A percentile compares a stretch with the other conserved stretches of the same genome.
These are phyloP conservation scores for Phytophthora sp. DNA, from an alignment of 352 stramenopile species.

Conservation along the genomic window DNA sequence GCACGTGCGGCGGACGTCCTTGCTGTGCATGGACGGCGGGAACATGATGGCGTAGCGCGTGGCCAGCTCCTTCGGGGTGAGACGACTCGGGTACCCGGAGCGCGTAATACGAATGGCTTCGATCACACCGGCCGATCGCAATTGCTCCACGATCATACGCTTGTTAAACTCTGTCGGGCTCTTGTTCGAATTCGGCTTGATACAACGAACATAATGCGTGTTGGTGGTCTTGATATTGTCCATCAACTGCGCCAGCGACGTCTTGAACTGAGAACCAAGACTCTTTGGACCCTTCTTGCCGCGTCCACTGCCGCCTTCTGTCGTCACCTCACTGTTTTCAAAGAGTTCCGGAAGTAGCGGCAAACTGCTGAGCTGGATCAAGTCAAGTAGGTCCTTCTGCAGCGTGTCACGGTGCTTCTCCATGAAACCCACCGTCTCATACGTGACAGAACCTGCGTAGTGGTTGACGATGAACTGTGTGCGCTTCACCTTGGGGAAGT, in stretches of 20 bases:
- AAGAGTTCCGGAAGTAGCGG: conserved; percentile 78
- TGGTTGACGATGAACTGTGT: conserved; percentile 96
- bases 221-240: conserved; percentile 88
- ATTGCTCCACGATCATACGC: conserved; percentile 91
- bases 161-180: conserved; percentile 89
- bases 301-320: conserved; percentile 45
- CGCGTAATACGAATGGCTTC: conserved; percentile 93
- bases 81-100: conserved; percentile 91
- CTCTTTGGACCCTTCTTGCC: conserved; percentile 75
- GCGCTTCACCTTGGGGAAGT: conserved; percentile 89
- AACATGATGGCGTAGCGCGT: conserved; percentile 91
- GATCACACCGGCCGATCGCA: conserved; percentile 91
- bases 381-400: conserved; percentile 94
- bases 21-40: conserved; percentile 85
- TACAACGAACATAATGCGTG: conserved; percentile 89
- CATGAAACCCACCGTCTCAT: conserved; percentile 95
- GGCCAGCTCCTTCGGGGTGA: conserved; percentile 84
- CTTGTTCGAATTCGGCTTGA: conserved; percentile 91
- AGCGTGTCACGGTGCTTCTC: conserved; percentile 97
- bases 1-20: conserved; percentile 78
- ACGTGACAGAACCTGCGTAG: conserved; percentile 95
- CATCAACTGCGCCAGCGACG: conserved; percentile 82
- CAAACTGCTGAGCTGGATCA: conserved; percentile 81
- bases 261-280: conserved; percentile 87
- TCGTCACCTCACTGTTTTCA: conserved; percentile 55